phyloP scores from a whole-genome alignment of 192 early-diverging fungal genomes.

The Coemansia sp. region DNA sequence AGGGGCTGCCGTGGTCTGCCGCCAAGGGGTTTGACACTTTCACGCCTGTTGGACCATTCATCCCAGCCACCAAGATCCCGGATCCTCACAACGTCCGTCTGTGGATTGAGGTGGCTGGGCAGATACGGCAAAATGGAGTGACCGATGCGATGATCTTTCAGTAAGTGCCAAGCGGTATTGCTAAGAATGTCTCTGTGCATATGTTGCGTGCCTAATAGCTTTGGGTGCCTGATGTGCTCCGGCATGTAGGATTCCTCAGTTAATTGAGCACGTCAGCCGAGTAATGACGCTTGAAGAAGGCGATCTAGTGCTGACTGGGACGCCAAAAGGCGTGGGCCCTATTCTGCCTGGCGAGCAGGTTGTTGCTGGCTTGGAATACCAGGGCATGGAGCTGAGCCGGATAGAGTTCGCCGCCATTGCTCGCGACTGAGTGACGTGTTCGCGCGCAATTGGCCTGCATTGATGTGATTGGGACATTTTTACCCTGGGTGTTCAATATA shows the following conservation, averaged over 20 bases:
- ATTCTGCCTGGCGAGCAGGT: constrained; percentile 77
- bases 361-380: constrained; percentile 63
- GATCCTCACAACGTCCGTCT: constrained; percentile 75
- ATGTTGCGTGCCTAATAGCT: background rate
- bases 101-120: constrained; percentile 75
- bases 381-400: constrained; percentile 42
- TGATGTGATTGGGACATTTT: background rate
- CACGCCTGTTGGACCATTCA: constrained; percentile 84
- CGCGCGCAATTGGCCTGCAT: background rate
- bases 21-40: constrained; percentile 97
- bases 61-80: constrained; percentile 63
- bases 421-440: constrained; percentile 20
- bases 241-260: constrained; percentile 62
- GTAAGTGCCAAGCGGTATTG: constrained; percentile 41
- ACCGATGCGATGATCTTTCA: constrained; percentile 92
- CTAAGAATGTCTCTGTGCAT: background rate
- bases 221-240: background rate
- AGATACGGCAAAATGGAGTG: constrained; percentile 76
- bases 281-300: constrained; percentile 90
- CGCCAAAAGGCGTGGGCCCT: constrained; percentile 85
- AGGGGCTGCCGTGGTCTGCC: constrained; percentile 83
- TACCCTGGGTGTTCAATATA: background rate
- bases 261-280: constrained; percentile 76
- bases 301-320: constrained; percentile 90
- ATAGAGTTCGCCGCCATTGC: constrained; percentile 40